Conservation (phyloP, 495 filamentous ascomycete species). For the Aspergillus kassunensis region DNA sequence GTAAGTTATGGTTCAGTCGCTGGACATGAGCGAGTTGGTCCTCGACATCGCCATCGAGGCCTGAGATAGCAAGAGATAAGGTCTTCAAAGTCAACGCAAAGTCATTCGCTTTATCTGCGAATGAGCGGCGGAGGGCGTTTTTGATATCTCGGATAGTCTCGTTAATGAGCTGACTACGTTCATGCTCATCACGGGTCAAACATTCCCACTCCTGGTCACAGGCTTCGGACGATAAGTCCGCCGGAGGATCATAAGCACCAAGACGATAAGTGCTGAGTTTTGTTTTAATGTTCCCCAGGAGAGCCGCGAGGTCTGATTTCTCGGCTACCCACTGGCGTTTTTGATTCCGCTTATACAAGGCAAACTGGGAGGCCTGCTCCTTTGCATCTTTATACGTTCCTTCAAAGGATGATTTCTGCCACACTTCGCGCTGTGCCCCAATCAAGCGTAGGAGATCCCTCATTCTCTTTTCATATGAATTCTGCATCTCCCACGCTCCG, state of each 20-base stretch:
- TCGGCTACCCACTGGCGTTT: conserved; percentile 96
- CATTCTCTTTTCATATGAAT: conserved; percentile 87
- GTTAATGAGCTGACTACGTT: conserved; percentile 87
- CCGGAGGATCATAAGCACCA: conserved; percentile 83
- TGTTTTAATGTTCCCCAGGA: conserved; percentile 98
- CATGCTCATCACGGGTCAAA: conserved; percentile 76
- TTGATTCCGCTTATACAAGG: conserved; percentile 77
- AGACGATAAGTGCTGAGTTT: conserved; percentile 93
- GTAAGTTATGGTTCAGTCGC: conserved; percentile 71
- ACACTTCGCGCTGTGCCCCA: conserved; percentile 62
- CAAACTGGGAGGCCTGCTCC: conserved; percentile 74
- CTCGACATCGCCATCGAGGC: conserved; percentile 90
- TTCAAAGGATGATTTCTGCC: conserved; percentile 76
- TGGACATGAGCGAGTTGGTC: conserved; percentile 86
- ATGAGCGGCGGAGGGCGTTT: conserved; percentile 82
- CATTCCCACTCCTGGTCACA: conserved; percentile 78
- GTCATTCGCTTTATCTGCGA: conserved; percentile 95
- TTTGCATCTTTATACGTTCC: conserved; percentile 94
- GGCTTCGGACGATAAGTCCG: conserved; percentile 70
- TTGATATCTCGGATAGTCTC: conserved; percentile 98
- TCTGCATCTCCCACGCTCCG: conserved; percentile 99
- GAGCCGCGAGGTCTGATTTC: conserved; percentile 87
- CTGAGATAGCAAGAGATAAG: conserved; percentile 86
- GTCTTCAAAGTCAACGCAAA: conserved; percentile 93
- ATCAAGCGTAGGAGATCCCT: conserved; percentile 71